Conservation (phyloP, 495 filamentous ascomycete species). For the Xylaria castorea region DNA sequence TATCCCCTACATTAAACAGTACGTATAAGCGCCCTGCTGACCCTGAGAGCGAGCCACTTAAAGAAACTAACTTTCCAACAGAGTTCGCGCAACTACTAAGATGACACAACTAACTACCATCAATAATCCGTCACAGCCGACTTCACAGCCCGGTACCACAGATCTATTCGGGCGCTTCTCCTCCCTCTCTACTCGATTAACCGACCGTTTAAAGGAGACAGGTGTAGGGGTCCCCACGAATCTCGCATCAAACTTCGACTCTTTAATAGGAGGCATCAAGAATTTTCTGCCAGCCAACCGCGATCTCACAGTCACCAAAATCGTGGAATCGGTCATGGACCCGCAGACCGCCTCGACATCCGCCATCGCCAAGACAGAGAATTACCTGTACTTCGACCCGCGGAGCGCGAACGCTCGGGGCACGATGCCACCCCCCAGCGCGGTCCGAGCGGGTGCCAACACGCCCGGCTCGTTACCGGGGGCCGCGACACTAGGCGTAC, state of each 20-base stretch:
- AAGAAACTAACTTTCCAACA: conserved; percentile 48
- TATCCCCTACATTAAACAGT: conserved; percentile 85
- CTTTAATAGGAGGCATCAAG: conserved; percentile 96
- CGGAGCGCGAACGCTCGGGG: conserved; percentile 90
- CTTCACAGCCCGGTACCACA: conserved; percentile 63
- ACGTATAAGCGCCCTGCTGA: conserved; percentile 39
- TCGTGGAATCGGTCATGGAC: conserved; percentile 98
- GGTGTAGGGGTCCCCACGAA: conserved; percentile 61
- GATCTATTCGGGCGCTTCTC: conserved; percentile 89
- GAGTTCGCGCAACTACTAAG: conserved; percentile 92
- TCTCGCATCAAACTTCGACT: conserved; percentile 90
- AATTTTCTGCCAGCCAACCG: conserved; percentile 96
- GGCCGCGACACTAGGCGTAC: conserved; percentile 51
- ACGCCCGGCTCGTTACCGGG: conserved; percentile 53
- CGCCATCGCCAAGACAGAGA: conserved; percentile 95
- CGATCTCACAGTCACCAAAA: conserved; percentile 95
- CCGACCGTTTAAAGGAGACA: conserved; percentile 91
- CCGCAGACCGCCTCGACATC: conserved; percentile 85
- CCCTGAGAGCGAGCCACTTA: neutral
- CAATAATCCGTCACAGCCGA: conserved; percentile 67
- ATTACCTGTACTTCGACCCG: conserved; percentile 98
- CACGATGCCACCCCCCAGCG: conserved; percentile 81
- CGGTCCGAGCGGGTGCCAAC: conserved; percentile 51
- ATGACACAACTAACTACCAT: conserved; percentile 98
- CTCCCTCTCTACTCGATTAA: conserved; percentile 86